These are phyloP conservation scores for Sphaerulina vaccinii DNA, from an alignment of 2,329 filamentous ascomycete species.

Conservation along the genomic window DNA sequence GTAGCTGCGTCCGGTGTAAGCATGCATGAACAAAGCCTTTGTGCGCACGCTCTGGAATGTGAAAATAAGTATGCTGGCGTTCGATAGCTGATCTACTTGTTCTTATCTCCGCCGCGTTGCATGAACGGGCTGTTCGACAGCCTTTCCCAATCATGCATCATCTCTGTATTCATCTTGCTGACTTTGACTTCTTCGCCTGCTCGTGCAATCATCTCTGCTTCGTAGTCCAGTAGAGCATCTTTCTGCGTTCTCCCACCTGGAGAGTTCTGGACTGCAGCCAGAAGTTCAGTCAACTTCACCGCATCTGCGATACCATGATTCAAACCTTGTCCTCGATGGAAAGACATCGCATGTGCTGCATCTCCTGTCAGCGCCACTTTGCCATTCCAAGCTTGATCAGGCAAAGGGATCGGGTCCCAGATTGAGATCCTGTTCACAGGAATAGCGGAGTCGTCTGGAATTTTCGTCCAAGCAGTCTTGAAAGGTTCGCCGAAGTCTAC, in stretches of 20 bases:
- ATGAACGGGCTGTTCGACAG: constrained; percentile 17
- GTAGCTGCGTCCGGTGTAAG: no score
- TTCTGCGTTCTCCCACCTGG: neutral
- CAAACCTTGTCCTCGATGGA: constrained; percentile 17
- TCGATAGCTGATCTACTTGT: no score
- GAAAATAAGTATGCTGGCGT: no score
- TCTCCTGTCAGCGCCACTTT: constrained; percentile 13
- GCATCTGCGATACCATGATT: constrained; percentile 18
- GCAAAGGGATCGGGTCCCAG: constrained; percentile 4
- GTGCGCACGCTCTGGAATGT: no score
- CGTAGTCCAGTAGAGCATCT: constrained; percentile 8
- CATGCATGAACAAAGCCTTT: no score
- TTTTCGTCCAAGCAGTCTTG: constrained; percentile 8
- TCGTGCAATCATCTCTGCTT: constrained; percentile 17
- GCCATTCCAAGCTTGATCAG: constrained; percentile 1
- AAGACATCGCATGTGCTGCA: constrained; percentile 16
- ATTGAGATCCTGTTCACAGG: constrained; percentile 7
- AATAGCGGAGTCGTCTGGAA: neutral
- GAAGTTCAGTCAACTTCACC: constrained; percentile 1
- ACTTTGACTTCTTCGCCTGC: constrained; percentile 13
- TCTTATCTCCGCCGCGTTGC: constrained; percentile 16
- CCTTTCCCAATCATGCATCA: constrained; percentile 20
- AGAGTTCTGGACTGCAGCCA: neutral
- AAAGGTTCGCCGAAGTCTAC: constrained; percentile 15
- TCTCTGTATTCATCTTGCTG: constrained; percentile 17